phyloP scores from a whole-genome alignment of 2,329 filamentous ascomycete genomes.

The Colletotrichum simmondsii region DNA sequence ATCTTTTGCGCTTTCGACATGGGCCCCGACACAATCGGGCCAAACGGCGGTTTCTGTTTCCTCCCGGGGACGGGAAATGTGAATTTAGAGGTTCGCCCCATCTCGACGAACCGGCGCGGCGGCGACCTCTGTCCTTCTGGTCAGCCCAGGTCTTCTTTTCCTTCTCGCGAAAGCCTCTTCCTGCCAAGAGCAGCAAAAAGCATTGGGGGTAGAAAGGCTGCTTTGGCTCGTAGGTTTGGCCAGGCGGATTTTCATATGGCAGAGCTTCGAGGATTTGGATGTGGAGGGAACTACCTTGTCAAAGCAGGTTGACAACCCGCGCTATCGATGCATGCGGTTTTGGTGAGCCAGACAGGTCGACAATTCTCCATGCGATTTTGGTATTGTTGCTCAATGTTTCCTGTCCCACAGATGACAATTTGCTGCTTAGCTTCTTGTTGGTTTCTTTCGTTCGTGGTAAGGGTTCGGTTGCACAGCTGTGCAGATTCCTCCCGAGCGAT shows the following conservation, averaged over 20 bases:
- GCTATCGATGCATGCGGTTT: slow-evolving; percentile 33
- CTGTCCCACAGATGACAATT: not conserved
- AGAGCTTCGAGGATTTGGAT: not conserved
- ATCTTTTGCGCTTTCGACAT: slow-evolving; percentile 64
- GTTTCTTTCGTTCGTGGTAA: not conserved
- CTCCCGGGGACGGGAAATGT: slow-evolving; percentile 60
- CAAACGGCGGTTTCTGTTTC: slow-evolving; percentile 50
- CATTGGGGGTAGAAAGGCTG: not conserved
- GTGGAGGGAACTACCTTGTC: slow-evolving; percentile 34
- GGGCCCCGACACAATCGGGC: slow-evolving; percentile 45
- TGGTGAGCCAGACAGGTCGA: slow-evolving; percentile 8
- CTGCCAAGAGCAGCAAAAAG: not conserved
- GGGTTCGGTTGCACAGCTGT: slow-evolving; percentile 25
- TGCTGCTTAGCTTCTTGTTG: not conserved
- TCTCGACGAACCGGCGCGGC: slow-evolving; percentile 35
- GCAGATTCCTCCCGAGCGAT: slow-evolving; percentile 12
- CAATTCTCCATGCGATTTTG: slow-evolving; percentile 26
- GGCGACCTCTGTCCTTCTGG: slow-evolving; percentile 14
- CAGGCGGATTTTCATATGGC: slow-evolving; percentile 10
- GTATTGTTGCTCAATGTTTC: not conserved
- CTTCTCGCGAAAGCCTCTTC: not conserved
- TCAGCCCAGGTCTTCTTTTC: slow-evolving; percentile 10
- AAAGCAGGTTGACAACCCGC: slow-evolving; percentile 16
- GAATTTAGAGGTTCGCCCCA: slow-evolving; percentile 57
- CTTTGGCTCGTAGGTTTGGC: slow-evolving; percentile 3